Conservation (phyloP, 2,329 filamentous ascomycete genomes). For the Ophiocordyceps camponoti-saundersi region DNA sequence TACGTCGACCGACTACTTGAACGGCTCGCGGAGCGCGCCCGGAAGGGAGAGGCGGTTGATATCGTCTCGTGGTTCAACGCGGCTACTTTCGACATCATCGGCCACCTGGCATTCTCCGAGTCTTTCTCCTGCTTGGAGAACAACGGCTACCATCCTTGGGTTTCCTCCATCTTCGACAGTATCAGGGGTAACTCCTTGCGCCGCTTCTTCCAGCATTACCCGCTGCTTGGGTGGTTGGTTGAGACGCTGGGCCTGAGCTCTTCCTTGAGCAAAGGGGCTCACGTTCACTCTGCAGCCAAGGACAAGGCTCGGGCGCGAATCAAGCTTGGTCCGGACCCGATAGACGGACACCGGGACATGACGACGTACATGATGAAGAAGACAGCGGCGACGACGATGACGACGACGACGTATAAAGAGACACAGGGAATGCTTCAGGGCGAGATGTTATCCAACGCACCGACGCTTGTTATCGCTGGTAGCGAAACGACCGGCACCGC, state of each 20-base stretch:
- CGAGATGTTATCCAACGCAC: no score
- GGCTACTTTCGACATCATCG: constrained; percentile 23
- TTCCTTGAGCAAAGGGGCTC: no score
- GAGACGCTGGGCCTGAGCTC: no score
- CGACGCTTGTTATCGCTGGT: constrained; percentile 6
- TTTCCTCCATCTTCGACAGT: constrained; percentile 6
- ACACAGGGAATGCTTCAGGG: no score
- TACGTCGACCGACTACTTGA: constrained; percentile 11
- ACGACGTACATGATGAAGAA: no score
- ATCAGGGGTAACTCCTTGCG: constrained; percentile 2
- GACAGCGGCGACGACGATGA: no score
- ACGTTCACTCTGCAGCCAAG: no score
- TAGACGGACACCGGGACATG: no score
- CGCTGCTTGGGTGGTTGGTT: no score
- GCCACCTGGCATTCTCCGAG: constrained; percentile 23
- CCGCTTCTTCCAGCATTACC: constrained; percentile 3
- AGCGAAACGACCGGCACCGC: constrained; percentile 17
- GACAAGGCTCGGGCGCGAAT: no score
- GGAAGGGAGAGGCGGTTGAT: constrained; percentile 3
- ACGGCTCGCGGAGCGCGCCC: constrained; percentile 5
- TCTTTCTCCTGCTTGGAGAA: constrained; percentile 18
- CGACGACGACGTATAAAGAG: no score
- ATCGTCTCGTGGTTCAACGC: constrained; percentile 19
- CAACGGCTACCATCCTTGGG: constrained; percentile 11
- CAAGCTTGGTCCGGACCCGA: no score